A percentile compares a stretch with the other conserved stretches of the same genome.
These are phyloP conservation scores for Petunia hybrid DNA, from an alignment of 305 asterid species.

Conservation along the genomic window DNA sequence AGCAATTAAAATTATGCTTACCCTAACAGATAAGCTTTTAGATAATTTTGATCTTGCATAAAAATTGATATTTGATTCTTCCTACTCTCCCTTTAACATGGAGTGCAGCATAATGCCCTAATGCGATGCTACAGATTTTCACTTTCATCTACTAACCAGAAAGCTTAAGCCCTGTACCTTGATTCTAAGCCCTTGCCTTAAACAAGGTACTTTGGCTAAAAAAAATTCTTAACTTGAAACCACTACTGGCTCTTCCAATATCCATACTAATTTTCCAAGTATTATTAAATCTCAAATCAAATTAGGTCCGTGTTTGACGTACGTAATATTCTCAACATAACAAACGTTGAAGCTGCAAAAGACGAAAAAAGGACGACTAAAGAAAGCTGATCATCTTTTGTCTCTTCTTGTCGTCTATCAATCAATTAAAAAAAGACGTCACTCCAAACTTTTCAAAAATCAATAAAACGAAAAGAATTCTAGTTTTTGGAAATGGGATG, in stretches of 20 bases:
- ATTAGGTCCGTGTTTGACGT: neutral
- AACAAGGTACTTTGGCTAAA: neutral
- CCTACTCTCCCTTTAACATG: neutral
- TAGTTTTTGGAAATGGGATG: neutral
- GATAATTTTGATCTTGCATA: too few species aligned
- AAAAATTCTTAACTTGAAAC: neutral
- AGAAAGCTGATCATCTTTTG: slow-evolving; percentile 51
- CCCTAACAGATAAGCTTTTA: too few species aligned
- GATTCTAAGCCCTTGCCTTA: neutral
- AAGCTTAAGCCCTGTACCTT: neutral
- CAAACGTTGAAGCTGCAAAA: slow-evolving; percentile 28
- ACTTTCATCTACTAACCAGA: neutral
- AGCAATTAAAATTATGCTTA: too few species aligned
- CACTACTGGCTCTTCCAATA: neutral
- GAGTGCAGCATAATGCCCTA: neutral
- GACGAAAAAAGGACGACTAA: slow-evolving; percentile 42
- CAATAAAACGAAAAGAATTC: slow-evolving; percentile 31
- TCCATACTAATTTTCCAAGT: neutral
- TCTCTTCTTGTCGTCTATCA: slow-evolving; percentile 54
- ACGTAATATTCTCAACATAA: slow-evolving; percentile 30
- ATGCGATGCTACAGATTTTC: too few species aligned
- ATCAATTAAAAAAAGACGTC: slow-evolving; percentile 34
- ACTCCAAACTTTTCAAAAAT: slow-evolving; percentile 41
- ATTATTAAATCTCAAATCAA: neutral
- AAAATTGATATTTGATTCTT: neutral